A percentile compares a stretch with the other conserved stretches of the same genome.
phyloP scores from a whole-genome alignment of 139 green algal species.

The Chlorokybus atmophyticus region DNA sequence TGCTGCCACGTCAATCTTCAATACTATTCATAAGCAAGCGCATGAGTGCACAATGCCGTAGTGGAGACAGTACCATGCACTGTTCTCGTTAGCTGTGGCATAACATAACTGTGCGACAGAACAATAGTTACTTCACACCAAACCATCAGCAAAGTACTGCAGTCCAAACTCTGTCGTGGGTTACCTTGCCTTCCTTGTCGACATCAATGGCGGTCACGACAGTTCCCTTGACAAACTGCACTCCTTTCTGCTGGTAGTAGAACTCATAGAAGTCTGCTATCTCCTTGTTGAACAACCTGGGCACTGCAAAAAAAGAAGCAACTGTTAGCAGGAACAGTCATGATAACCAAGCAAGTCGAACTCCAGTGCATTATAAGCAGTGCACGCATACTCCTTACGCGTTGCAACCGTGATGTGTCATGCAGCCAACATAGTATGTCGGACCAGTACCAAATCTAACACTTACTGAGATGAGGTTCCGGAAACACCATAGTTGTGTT shows the following conservation, averaged over 20 bases:
- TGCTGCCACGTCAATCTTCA: too few relatives aligned
- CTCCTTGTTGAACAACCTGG: slow-evolving; percentile 57
- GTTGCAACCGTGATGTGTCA: neutral
- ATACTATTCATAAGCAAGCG: slow-evolving; percentile 1
- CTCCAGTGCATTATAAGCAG: neutral
- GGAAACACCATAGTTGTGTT: slow-evolving; percentile 71
- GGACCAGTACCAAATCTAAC: too few relatives aligned
- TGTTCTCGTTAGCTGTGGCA: neutral
- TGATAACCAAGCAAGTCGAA: neutral
- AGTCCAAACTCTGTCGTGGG: slow-evolving; percentile 15
- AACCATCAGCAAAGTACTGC: too few relatives aligned
- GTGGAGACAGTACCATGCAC: neutral
- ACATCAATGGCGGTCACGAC: slow-evolving; percentile 25
- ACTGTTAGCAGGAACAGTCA: neutral
- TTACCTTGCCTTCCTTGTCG: slow-evolving; percentile 26
- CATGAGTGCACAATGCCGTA: neutral
- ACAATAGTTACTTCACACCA: too few relatives aligned
- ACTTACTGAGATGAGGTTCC: slow-evolving; percentile 45
- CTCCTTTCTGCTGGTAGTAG: slow-evolving; percentile 47
- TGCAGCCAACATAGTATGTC: too few relatives aligned
- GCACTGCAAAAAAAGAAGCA: slow-evolving; percentile 29
- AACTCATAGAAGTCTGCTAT: slow-evolving; percentile 54
- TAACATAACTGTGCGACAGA: slow-evolving; percentile 5
- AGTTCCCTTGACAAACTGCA: slow-evolving; percentile 47
- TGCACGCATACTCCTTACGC: neutral